Conservation (phyloP, 2,329 filamentous ascomycete genomes). For the Neodidymelliopsis sp. region DNA sequence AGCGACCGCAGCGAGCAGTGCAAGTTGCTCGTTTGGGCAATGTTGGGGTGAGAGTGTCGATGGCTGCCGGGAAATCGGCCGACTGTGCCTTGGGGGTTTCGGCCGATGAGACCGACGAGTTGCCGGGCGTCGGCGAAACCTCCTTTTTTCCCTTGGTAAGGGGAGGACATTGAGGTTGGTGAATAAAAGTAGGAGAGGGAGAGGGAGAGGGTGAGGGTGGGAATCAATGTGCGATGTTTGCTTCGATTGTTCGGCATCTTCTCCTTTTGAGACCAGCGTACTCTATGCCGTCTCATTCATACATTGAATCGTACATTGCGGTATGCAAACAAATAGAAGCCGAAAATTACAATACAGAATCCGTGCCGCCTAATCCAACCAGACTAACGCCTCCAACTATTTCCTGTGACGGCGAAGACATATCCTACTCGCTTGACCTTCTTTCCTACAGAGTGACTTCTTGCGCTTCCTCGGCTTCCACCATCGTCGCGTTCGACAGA, state of each 20-base stretch:
- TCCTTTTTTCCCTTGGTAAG: too few species aligned
- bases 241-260: too few species aligned
- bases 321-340: too few species aligned
- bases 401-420: too few species aligned
- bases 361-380: neutral
- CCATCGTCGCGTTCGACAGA: conserved; percentile 16
- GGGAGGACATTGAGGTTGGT: too few species aligned
- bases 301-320: too few species aligned
- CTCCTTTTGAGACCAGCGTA: too few species aligned
- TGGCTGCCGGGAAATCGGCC: conserved; percentile 19
- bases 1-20: neutral
- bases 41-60: conserved; percentile 1
- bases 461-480: conserved; percentile 12
- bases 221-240: too few species aligned
- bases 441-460: neutral
- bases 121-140: neutral
- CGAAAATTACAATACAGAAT: too few species aligned
- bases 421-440: neutral
- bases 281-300: too few species aligned
- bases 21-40: neutral
- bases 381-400: neutral
- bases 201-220: too few species aligned
- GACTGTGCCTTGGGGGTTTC: conserved; percentile 7
- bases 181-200: too few species aligned
- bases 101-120: conserved; percentile 10